Evolutionary conservation across 768 basidiomycete genomes (phyloP).

Genomic region (Phanerodontia chrysosporium): DNA sequence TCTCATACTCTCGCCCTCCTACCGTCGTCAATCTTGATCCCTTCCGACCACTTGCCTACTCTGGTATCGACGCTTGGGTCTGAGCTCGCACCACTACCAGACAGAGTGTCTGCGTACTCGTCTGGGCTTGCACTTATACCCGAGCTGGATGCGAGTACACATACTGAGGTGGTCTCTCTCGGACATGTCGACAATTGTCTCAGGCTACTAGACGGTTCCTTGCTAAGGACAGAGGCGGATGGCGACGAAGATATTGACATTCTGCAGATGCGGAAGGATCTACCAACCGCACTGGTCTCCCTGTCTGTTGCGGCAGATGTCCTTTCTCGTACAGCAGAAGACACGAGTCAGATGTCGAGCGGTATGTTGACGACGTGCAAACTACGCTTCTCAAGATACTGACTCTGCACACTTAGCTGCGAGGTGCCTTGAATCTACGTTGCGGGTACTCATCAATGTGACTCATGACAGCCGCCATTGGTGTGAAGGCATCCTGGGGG

Average conservation of each 20-base stretch:
- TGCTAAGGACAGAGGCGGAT: constrained; percentile 54
- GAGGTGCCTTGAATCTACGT: constrained; percentile 49
- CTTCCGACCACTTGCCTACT: constrained; percentile 20
- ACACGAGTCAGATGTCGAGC: constrained; percentile 5
- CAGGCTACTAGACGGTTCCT: constrained; percentile 55
- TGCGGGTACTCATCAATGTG: constrained; percentile 68
- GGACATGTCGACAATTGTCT: constrained; percentile 53
- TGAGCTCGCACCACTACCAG: constrained; percentile 37
- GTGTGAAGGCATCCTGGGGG: constrained; percentile 47
- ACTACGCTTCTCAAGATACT: background rate
- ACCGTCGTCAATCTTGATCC: constrained; percentile 39
- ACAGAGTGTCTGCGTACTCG: constrained; percentile 35
- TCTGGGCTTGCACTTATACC: constrained; percentile 40
- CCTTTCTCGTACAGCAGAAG: constrained; percentile 20
- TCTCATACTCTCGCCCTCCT: constrained; percentile 46
- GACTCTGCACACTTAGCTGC: constrained; percentile 26
- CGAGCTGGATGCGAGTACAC: constrained; percentile 8
- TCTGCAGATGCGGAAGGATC: constrained; percentile 20
- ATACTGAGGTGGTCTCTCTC: constrained; percentile 31
- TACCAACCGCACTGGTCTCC: constrained; percentile 45
- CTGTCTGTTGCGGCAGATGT: constrained; percentile 50
- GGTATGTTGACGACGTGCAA: constrained; percentile 15
- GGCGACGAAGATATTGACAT: constrained; percentile 11
- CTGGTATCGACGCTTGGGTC: constrained; percentile 30
- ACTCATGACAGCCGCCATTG: constrained; percentile 60